phyloP scores from a whole-genome alignment of 176 grass and related monocot species.

The Musa schizocarpa region DNA sequence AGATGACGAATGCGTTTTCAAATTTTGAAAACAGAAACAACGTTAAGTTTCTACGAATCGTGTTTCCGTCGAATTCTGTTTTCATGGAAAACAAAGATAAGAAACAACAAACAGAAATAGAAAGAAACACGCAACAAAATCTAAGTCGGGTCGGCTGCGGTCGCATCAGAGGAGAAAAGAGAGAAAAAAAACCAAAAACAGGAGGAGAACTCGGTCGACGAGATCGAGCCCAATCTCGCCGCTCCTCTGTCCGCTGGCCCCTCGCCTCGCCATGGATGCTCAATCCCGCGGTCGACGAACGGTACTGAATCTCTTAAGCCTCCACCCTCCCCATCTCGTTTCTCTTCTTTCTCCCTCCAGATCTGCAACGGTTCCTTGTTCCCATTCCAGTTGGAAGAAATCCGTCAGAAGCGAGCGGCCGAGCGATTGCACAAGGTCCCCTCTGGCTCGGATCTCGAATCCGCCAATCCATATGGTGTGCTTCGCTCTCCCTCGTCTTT shows the following conservation, averaged over 20 bases:
- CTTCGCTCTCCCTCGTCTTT: background rate
- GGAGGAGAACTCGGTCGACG: too few relatives aligned
- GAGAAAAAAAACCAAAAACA: too few relatives aligned
- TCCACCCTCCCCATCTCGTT: background rate
- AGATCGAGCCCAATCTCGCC: too few relatives aligned
- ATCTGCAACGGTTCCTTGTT: background rate
- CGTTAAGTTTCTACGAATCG: too few relatives aligned
- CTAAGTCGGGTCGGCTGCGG: too few relatives aligned
- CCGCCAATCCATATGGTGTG: constrained; percentile 32
- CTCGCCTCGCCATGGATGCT: constrained; percentile 43
- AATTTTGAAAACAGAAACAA: too few relatives aligned
- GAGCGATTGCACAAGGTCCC: constrained; percentile 43
- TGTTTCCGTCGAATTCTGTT: too few relatives aligned
- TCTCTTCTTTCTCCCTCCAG: background rate
- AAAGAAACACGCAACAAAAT: too few relatives aligned
- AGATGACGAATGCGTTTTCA: too few relatives aligned
- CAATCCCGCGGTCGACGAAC: constrained; percentile 54
- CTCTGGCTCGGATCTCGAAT: constrained; percentile 42
- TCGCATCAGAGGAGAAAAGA: too few relatives aligned
- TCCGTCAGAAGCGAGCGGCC: constrained; percentile 81
- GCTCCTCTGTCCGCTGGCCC: background rate
- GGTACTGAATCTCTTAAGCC: constrained; percentile 14
- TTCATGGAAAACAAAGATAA: too few relatives aligned
- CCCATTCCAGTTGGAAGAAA: constrained; percentile 58
- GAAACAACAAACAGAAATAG: too few relatives aligned